Evolutionary conservation across 768 basidiomycete genomes (phyloP), one percentile per base, ranked within the genome.

Genomic region (Leccinum truebloodii): DNA sequence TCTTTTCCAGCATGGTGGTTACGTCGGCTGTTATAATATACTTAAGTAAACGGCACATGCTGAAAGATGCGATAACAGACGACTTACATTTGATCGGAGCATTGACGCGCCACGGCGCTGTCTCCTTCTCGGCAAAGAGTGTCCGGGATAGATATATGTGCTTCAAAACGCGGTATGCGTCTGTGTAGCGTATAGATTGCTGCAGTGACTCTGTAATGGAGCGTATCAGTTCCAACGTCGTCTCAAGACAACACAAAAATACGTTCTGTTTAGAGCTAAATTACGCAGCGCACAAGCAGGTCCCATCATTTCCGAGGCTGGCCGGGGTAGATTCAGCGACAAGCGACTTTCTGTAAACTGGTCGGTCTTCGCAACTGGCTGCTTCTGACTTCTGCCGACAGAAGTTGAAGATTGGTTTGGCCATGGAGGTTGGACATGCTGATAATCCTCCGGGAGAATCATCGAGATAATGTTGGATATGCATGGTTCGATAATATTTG

Each of bases 241-340:
- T 3, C n/a, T 4, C 1, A 35, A 52, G 37, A 35, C 20, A 14
- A 3, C 1, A 16, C 10, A n/a, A 0, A 28, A 54, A 57, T 6
- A 63, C 63, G 61, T 54, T 13, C 69, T 16, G 20, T 63, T 54
- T 32, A 60, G 63, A 8, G 62, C 65, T 20, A 71, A 58, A 12
- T 59, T 63, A 8, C 67, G 62, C 32, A 71, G 28, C 12, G 65
- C 69, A 20, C 63, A 71, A n/a, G 69, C 59, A 3, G 69, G 67
- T 34, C 70, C 69, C 59, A 71, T 12, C 63, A 71, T 67, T 59
- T 58, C 54, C 10, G 67, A 64, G 53, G 63, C 52, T 46, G 61
- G 52, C 30, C 14, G 59, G 10, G 55, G 18, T 46, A n/a, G 46
- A 46, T 22, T 49, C 7, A 4, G 10, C 9, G 52, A n/a, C 9